A percentile compares a stretch with the other conserved stretches of the same genome.
phyloP scores from a whole-genome alignment of 495 filamentous ascomycete species.

The Lepraria neglecta region DNA sequence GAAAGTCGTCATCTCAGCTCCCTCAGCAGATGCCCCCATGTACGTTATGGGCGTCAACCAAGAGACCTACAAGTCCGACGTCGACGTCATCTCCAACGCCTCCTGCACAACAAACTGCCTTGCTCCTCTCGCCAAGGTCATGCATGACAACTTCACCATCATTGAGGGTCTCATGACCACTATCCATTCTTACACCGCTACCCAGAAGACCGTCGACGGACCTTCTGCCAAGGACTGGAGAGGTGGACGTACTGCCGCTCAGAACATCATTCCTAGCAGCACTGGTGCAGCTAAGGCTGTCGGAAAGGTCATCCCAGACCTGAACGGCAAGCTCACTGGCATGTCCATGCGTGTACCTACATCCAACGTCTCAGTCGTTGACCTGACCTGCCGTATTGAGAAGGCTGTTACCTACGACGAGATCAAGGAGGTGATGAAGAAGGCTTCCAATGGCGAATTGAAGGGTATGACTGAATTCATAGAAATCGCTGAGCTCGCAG shows the following conservation, averaged over 20 bases:
- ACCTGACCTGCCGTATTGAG: constrained; percentile 90
- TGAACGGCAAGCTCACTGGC: constrained; percentile 99
- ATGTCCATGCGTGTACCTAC: constrained; percentile 99
- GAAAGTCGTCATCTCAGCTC: constrained; percentile 99
- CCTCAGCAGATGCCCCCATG: constrained; percentile 98
- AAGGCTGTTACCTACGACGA: constrained; percentile 83
- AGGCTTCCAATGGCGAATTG: constrained; percentile 71
- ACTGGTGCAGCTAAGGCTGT: constrained; percentile 99
- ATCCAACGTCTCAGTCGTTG: constrained; percentile 97
- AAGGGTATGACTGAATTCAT: constrained; percentile 58
- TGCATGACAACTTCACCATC: constrained; percentile 96
- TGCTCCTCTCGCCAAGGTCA: constrained; percentile 96
- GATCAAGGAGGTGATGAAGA: constrained; percentile 91
- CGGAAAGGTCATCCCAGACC: constrained; percentile 94
- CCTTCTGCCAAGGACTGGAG: constrained; percentile 99
- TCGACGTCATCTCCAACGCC: constrained; percentile 95
- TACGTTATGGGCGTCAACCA: constrained; percentile 99
- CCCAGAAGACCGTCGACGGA: constrained; percentile 98
- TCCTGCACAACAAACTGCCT: constrained; percentile 99
- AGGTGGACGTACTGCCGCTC: constrained; percentile 94
- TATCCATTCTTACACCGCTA: constrained; percentile 99
- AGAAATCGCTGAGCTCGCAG: neutral
- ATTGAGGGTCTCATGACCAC: constrained; percentile 99
- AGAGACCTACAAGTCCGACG: constrained; percentile 77
- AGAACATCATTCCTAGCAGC: constrained; percentile 99